Evolutionary conservation across 2,329 filamentous ascomycete species (phyloP).

Genomic region (Ceratocystis colombiana): DNA sequence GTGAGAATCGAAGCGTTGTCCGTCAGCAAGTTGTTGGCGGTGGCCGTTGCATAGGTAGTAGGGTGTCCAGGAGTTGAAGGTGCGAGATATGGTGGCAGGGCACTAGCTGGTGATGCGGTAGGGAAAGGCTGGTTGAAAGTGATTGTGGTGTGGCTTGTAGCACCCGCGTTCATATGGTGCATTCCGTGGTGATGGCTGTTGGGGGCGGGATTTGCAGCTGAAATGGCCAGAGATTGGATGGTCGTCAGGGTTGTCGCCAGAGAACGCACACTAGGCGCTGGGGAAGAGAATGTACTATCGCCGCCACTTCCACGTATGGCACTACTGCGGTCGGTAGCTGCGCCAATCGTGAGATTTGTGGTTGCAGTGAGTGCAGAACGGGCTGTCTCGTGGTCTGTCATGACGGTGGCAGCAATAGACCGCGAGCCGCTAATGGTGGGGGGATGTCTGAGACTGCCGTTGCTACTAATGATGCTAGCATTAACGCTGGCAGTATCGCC

Average conservation of each 20-base stretch:
- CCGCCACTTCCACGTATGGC: conserved; percentile 51
- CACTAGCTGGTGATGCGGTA: conserved; percentile 54
- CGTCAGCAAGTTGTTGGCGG: conserved; percentile 69
- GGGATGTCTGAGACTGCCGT: conserved; percentile 35
- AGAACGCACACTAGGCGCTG: conserved; percentile 68
- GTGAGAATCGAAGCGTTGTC: conserved; percentile 83
- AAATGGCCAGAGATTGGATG: conserved; percentile 56
- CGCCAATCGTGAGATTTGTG: conserved; percentile 60
- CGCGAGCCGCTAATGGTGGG: conserved; percentile 48
- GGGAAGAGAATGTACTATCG: conserved; percentile 70
- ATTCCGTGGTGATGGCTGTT: conserved; percentile 37
- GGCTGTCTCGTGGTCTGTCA: conserved; percentile 69
- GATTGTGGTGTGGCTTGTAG: conserved; percentile 33
- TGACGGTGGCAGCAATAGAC: conserved; percentile 67
- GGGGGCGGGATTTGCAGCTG: conserved; percentile 31
- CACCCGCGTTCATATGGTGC: conserved; percentile 34
- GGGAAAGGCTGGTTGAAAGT: conserved; percentile 59
- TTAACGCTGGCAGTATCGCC: conserved; percentile 22
- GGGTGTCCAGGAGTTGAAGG: conserved; percentile 46
- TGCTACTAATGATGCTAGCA: conserved; percentile 24
- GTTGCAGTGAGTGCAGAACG: conserved; percentile 57
- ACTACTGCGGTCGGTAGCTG: conserved; percentile 44
- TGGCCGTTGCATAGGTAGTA: conserved; percentile 65
- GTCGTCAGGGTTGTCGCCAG: conserved; percentile 77
- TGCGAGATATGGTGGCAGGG: conserved; percentile 60